A percentile compares a stretch with the other conserved stretches of the same genome.
phyloP scores from a whole-genome alignment of 140 eudicot genomes.

The Anethum foeniculum region DNA sequence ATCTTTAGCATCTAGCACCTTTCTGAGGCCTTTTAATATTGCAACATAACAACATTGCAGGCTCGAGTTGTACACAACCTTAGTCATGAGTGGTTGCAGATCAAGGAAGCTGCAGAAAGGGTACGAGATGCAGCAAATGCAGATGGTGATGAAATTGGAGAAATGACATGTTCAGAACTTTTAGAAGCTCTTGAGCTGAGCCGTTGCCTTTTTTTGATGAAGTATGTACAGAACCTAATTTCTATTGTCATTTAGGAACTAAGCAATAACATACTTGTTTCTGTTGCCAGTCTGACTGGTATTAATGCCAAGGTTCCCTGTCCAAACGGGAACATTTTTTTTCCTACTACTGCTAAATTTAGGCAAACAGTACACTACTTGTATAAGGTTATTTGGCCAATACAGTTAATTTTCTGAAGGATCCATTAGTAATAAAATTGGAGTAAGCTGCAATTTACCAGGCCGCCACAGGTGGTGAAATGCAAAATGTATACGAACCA shows the following conservation, averaged over 20 bases:
- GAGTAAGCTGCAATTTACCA: not conserved
- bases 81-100: conserved; percentile 86
- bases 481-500: not conserved
- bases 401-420: not conserved
- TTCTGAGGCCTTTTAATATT: conserved; percentile 9
- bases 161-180: conserved; percentile 91
- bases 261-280: not conserved
- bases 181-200: conserved; percentile 98
- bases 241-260: not conserved
- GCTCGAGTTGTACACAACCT: conserved; percentile 87
- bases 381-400: not conserved
- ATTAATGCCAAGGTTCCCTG: not conserved
- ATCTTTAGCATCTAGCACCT: conserved; percentile 17
- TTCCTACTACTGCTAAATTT: not conserved
- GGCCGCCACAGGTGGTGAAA: not conserved
- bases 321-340: not conserved
- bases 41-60: conserved; percentile 34
- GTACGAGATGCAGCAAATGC: conserved; percentile 64
- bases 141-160: conserved; percentile 93
- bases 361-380: not conserved
- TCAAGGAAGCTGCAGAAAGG: conserved; percentile 93
- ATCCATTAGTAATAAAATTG: not conserved
- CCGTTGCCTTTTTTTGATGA: conserved; percentile 87
- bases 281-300: not conserved
- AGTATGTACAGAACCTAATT: conserved; percentile 25